A percentile compares a stretch with the other conserved stretches of the same genome.
phyloP scores from a whole-genome alignment of 176 grass and related monocot species.

The Ensete glaucum region DNA sequence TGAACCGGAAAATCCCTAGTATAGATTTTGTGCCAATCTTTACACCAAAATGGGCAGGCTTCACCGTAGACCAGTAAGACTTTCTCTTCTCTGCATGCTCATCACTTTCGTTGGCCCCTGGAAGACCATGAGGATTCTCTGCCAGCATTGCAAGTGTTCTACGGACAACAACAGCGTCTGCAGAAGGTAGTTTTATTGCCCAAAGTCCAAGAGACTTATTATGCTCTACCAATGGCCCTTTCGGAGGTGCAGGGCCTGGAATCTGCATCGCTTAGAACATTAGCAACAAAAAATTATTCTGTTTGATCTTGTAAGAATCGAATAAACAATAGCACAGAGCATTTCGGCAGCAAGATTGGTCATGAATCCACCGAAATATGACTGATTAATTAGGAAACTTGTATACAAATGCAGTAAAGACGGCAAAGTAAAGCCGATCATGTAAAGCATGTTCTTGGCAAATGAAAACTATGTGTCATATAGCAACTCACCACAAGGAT shows the following conservation, averaged over 20 bases:
- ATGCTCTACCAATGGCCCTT: slow-evolving; percentile 54
- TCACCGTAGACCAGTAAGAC: slow-evolving; percentile 61
- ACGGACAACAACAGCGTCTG: slow-evolving; percentile 62
- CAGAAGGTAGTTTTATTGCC: slow-evolving; percentile 65
- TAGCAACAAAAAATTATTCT: background rate
- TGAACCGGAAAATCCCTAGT: slow-evolving; percentile 22
- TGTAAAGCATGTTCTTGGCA: background rate
- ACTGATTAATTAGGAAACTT: background rate
- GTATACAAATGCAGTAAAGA: background rate
- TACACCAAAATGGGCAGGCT: slow-evolving; percentile 68
- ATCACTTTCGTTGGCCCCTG: slow-evolving; percentile 47
- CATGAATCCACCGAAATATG: background rate
- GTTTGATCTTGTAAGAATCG: background rate
- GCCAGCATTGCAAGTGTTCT: slow-evolving; percentile 52
- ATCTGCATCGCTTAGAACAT: slow-evolving; percentile 39
- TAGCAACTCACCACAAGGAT: background rate
- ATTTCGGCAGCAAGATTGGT: background rate
- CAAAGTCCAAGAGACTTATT: slow-evolving; percentile 60
- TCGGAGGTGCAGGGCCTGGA: slow-evolving; percentile 64
- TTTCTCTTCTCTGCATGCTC: slow-evolving; percentile 35
- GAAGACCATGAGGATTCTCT: slow-evolving; percentile 55
- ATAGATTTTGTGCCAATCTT: slow-evolving; percentile 54
- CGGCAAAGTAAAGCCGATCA: background rate
- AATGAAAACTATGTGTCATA: background rate
- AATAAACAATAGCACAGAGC: no score